Percentiles rank a stretch among this genome's conserved stretches.
Evolutionary conservation across 2,329 filamentous ascomycete genomes (phyloP).

Genomic region (Lasiodiplodia sp.): DNA sequence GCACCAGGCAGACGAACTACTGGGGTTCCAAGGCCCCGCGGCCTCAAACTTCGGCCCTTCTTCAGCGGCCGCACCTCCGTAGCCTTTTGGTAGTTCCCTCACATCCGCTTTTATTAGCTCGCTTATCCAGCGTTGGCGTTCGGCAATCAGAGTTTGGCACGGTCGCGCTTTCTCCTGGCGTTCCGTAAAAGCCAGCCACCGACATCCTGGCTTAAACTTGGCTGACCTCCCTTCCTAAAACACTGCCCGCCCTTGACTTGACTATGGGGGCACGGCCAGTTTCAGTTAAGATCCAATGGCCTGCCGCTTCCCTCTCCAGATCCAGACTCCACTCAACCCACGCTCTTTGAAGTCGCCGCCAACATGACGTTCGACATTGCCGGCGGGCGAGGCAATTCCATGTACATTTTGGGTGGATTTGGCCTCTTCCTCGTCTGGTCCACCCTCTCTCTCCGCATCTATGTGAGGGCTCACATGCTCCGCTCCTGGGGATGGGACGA

Average conservation of each 20-base stretch:
- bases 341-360: background rate
- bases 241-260: background rate
- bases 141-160: background rate
- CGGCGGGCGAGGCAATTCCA: constrained; percentile 21
- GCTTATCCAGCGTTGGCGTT: background rate
- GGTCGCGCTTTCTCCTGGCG: constrained; percentile 1
- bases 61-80: background rate
- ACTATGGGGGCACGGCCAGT: background rate
- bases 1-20: background rate
- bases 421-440: constrained; percentile 25
- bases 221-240: background rate
- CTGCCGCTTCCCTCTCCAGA: background rate
- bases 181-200: constrained; percentile 2
- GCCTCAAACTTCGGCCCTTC: constrained; percentile 3
- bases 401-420: constrained; percentile 21
- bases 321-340: background rate
- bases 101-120: background rate
- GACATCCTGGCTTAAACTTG: background rate
- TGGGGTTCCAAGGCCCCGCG: background rate
- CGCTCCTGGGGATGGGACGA: constrained; percentile 6
- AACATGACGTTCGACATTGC: constrained; percentile 18
- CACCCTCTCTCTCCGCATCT: constrained; percentile 6
- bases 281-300: constrained; percentile 9
- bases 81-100: background rate
- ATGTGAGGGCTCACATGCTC: constrained; percentile 6